A percentile compares a stretch with the other conserved stretches of the same genome.
Conservation (phyloP, 176 grass and related monocot genomes). For the Oryza coarctata region DNA sequence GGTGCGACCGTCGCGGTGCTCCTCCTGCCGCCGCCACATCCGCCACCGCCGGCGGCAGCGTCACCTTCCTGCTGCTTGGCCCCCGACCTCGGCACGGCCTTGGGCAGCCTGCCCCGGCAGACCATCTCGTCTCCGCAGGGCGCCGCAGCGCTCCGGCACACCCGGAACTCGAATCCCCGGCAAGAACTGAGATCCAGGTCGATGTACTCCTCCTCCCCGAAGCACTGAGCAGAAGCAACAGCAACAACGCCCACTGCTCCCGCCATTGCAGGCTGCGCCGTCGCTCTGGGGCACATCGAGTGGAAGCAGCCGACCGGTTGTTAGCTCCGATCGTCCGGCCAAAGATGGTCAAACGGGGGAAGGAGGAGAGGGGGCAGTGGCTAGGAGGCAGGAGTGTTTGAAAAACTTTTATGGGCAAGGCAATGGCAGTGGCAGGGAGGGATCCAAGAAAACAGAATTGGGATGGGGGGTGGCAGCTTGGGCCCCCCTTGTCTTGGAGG, state of each 20-base stretch:
- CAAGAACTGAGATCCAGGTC: constrained; percentile 68
- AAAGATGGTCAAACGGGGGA: not conserved
- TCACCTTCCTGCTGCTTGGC: constrained; percentile 22
- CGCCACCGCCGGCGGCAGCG: not conserved
- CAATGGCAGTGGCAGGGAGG: constrained; percentile 42
- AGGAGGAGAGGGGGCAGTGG: constrained; percentile 16
- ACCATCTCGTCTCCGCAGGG: constrained; percentile 40
- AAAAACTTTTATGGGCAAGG: constrained; percentile 50
- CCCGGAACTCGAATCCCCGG: constrained; percentile 47
- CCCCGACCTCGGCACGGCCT: not conserved
- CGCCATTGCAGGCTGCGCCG: constrained; percentile 32
- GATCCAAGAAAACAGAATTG: constrained; percentile 66
- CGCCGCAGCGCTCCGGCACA: constrained; percentile 23
- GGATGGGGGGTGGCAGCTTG: constrained; percentile 22
- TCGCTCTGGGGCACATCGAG: constrained; percentile 50
- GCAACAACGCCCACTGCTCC: not conserved
- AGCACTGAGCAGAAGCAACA: constrained; percentile 20
- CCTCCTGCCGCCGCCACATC: constrained; percentile 1
- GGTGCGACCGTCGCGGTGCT: constrained; percentile 41
- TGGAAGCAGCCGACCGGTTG: not conserved
- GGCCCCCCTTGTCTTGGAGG: constrained; percentile 34
- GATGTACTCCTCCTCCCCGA: constrained; percentile 67
- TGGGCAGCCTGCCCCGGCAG: constrained; percentile 38
- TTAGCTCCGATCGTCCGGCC: constrained; percentile 11
- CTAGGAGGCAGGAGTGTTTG: constrained; percentile 24